Conservation (phyloP, 169 alveolate genomes). For the Plasmodium vivax region DNA sequence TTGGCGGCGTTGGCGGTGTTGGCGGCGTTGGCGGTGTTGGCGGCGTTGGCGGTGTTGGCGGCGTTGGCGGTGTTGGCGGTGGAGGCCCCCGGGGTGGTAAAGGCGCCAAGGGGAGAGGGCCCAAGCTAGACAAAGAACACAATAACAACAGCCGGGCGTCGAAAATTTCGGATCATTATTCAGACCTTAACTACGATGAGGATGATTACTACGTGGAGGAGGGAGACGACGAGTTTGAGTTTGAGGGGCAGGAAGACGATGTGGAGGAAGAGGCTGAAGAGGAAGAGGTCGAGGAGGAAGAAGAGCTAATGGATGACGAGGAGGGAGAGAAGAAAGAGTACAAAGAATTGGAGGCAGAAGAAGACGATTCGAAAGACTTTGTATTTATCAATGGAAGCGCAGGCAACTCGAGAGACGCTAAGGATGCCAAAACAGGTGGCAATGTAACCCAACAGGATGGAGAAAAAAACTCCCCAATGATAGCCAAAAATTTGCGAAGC, state of each 20-base stretch:
- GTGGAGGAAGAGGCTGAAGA: neutral
- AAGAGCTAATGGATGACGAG: neutral
- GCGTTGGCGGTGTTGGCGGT: neutral
- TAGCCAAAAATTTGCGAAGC: neutral
- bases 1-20: neutral
- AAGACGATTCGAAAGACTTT: neutral
- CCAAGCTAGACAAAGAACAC: neutral
- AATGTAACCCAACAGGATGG: neutral
- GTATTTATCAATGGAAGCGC: neutral
- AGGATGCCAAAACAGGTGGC: neutral
- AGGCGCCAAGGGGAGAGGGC: neutral
- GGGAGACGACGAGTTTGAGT: constrained; percentile 16
- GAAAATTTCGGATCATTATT: constrained; percentile 29
- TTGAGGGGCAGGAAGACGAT: constrained; percentile 4
- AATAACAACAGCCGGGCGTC: neutral
- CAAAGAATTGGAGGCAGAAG: neutral
- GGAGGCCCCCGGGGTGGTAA: neutral
- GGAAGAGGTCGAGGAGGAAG: constrained; percentile 7
- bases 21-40: no score
- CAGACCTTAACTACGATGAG: constrained; percentile 31
- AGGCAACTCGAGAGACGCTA: neutral
- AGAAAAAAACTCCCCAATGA: neutral
- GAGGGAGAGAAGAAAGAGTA: neutral
- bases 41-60: no score
- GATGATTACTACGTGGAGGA: constrained; percentile 15